Percentiles rank a stretch among this genome's conserved stretches.
These are phyloP conservation scores for Euryodendron excelsum DNA, from an alignment of 148 eudicot genomes.

Conservation along the genomic window DNA sequence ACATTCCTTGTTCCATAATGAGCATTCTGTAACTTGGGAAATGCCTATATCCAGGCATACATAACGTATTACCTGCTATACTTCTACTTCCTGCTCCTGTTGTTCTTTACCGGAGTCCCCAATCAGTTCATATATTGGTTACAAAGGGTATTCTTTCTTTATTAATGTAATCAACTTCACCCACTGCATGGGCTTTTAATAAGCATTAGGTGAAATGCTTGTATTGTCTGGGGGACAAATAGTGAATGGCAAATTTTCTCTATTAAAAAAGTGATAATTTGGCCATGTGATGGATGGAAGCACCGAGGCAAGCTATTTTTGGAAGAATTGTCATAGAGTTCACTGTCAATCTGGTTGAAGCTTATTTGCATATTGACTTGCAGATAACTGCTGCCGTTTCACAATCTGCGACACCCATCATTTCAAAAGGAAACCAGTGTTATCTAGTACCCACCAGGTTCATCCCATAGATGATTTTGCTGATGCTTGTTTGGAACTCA, in stretches of 20 bases:
- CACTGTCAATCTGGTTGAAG: background rate
- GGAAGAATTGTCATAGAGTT: background rate
- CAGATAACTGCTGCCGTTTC: constrained; percentile 77
- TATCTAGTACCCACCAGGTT: constrained; percentile 70
- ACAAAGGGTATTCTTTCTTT: background rate
- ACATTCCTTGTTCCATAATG: too few species aligned
- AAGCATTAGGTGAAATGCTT: background rate
- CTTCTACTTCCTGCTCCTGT: background rate
- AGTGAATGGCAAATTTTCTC: background rate
- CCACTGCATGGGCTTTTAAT: background rate
- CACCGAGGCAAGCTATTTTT: constrained; percentile 7
- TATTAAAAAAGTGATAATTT: background rate
- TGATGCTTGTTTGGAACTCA: background rate
- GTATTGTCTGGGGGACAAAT: background rate
- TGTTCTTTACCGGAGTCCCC: background rate
- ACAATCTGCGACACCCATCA: constrained; percentile 51
- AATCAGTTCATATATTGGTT: background rate
- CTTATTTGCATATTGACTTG: constrained; percentile 17
- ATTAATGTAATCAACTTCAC: background rate
- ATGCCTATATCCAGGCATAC: too few species aligned
- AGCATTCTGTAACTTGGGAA: too few species aligned
- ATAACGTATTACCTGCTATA: too few species aligned
- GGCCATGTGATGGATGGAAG: background rate
- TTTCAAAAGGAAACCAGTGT: constrained; percentile 70
- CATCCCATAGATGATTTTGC: background rate